Percentiles rank a stretch among this genome's conserved stretches.
Conservation (phyloP, 371 early-diverging fungal genomes). For the Nematocida sp. region DNA sequence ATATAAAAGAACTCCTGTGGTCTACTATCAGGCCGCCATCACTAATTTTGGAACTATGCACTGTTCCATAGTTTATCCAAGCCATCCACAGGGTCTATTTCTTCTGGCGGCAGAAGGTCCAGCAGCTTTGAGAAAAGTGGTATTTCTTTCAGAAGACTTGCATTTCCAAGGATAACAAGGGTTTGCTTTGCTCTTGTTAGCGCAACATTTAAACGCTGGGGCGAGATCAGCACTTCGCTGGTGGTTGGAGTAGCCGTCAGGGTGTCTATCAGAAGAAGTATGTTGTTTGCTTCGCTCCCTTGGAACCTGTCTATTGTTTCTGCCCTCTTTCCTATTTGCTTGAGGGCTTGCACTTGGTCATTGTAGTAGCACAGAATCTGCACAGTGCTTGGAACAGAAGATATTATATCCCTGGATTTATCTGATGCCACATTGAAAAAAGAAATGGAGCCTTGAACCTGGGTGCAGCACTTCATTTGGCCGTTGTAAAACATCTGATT, state of each 20-base stretch:
- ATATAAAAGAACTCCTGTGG: no score
- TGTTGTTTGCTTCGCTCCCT: constrained; percentile 61
- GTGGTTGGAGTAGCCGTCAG: neutral
- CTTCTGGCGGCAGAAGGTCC: neutral
- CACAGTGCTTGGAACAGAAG: neutral
- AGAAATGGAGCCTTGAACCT: constrained; percentile 32
- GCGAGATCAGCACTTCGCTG: constrained; percentile 74
- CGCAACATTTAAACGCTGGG: constrained; percentile 89
- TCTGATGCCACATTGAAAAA: constrained; percentile 53
- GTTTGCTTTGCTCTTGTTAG: constrained; percentile 81
- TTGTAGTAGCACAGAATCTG: constrained; percentile 76
- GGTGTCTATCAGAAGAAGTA: constrained; percentile 64
- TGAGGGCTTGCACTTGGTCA: constrained; percentile 70
- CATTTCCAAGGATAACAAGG: constrained; percentile 66
- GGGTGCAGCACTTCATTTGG: constrained; percentile 68
- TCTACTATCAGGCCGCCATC: no score
- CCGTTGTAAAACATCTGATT: constrained; percentile 76
- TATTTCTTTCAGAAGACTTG: constrained; percentile 27
- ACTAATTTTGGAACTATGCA: no score
- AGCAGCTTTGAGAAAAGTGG: constrained; percentile 37
- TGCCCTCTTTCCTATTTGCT: constrained; percentile 64
- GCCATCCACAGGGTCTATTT: no score
- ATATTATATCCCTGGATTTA: neutral
- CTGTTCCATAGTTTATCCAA: no score
- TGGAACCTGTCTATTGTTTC: constrained; percentile 64